These are phyloP conservation scores for Ceriops zippeliana DNA, from an alignment of 345 rosid species.

Conservation along the genomic window DNA sequence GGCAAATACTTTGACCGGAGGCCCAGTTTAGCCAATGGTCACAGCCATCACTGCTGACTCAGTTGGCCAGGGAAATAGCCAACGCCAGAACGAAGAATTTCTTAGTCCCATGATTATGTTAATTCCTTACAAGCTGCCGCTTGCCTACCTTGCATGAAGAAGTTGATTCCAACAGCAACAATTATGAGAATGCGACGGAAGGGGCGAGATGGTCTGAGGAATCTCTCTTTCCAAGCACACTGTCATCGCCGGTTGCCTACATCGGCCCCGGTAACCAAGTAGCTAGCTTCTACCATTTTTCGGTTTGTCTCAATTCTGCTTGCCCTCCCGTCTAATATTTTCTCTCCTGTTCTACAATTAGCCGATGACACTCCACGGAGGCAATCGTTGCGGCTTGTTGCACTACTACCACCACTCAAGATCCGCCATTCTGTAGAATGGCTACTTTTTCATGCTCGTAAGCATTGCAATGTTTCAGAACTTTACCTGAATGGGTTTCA, in stretches of 20 bases:
- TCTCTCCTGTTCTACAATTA: background rate
- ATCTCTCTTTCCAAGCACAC: constrained; percentile 47
- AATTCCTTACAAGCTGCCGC: constrained; percentile 38
- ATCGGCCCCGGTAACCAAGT: background rate
- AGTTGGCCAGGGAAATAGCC: constrained; percentile 41
- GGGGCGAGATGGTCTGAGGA: constrained; percentile 32
- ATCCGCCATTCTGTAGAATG: too few relatives aligned
- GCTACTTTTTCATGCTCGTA: too few relatives aligned
- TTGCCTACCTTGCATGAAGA: constrained; percentile 53
- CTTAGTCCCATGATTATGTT: constrained; percentile 55
- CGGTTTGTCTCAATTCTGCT: constrained; percentile 31
- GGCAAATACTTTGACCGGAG: constrained; percentile 4
- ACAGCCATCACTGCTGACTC: constrained; percentile 19
- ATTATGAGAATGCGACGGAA: constrained; percentile 35
- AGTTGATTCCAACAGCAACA: constrained; percentile 50
- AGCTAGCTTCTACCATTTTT: constrained; percentile 36
- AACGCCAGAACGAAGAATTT: constrained; percentile 37
- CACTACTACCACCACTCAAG: too few relatives aligned
- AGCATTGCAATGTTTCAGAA: too few relatives aligned
- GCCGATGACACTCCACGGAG: too few relatives aligned
- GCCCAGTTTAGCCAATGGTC: constrained; percentile 13
- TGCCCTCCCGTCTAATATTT: constrained; percentile 42
- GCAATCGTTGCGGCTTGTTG: too few relatives aligned
- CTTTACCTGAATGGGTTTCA: too few relatives aligned
- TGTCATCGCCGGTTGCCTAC: constrained; percentile 23